Conservation (phyloP, 2,329 filamentous ascomycete species). For the Colletotrichum destructivum region DNA sequence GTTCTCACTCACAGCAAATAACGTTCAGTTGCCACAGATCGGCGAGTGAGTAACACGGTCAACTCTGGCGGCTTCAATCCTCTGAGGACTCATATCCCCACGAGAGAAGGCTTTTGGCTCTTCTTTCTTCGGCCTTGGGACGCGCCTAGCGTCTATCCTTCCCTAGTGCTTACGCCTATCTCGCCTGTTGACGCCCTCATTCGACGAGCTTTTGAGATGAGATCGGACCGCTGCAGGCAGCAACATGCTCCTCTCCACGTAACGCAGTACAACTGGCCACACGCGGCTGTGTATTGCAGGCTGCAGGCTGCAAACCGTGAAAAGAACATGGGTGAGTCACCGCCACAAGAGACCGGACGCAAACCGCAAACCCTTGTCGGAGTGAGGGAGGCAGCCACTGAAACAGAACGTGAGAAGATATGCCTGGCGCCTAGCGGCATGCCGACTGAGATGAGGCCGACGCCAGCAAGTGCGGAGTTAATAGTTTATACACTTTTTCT, state of each 20-base stretch:
- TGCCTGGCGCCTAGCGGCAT: background rate
- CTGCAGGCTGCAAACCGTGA: background rate
- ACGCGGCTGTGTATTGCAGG: no score
- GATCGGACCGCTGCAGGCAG: slow-evolving; percentile 25
- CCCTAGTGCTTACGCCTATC: slow-evolving; percentile 26
- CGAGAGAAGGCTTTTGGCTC: background rate
- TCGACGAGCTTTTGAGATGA: background rate
- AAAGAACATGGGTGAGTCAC: slow-evolving; percentile 28
- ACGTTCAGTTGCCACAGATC: background rate
- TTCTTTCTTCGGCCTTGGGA: slow-evolving; percentile 8
- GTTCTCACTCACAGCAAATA: no score
- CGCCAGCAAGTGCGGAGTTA: background rate
- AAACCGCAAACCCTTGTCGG: background rate
- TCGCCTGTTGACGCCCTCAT: background rate
- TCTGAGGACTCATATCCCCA: background rate
- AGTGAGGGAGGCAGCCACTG: slow-evolving; percentile 21
- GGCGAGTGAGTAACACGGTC: slow-evolving; percentile 25
- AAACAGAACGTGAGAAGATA: background rate
- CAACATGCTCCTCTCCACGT: slow-evolving; percentile 1
- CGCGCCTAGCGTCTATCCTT: background rate
- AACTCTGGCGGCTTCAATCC: slow-evolving; percentile 11
- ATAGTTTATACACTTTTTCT: background rate
- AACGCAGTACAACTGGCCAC: background rate
- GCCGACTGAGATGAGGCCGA: background rate
- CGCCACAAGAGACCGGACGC: slow-evolving; percentile 4